A percentile compares a stretch with the other conserved stretches of the same genome.
phyloP scores from a whole-genome alignment of 306 rosid genomes.

The Lathyrus sativus region DNA sequence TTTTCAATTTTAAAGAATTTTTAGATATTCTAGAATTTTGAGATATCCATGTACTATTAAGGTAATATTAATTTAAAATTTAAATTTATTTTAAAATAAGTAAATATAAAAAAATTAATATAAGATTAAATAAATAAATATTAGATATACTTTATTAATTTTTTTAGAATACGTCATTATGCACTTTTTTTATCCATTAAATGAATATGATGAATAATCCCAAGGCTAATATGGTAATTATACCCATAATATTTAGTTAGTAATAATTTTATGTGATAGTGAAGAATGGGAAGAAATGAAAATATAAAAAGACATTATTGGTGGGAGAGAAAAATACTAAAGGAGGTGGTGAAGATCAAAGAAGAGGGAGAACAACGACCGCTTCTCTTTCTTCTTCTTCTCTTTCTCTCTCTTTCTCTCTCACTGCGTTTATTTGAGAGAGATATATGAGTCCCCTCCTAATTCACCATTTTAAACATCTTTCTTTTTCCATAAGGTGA shows the following conservation, averaged over 20 bases:
- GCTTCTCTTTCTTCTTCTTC: conserved; percentile 41
- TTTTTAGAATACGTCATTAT: not conserved
- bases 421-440: conserved; percentile 59
- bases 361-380: conserved; percentile 63
- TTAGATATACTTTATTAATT: no score
- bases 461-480: conserved; percentile 53
- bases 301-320: conserved; percentile 49
- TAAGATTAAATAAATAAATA: no score
- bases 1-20: no score
- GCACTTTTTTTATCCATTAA: not conserved
- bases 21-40: no score
- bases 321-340: conserved; percentile 47
- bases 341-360: conserved; percentile 42
- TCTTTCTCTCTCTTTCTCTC: conserved; percentile 28
- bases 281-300: conserved; percentile 26
- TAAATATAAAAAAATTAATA: no score
- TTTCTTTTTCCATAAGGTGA: conserved; percentile 74
- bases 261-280: conserved; percentile 29
- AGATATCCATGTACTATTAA: no score
- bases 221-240: conserved; percentile 44
- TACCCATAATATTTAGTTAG: conserved; percentile 14
- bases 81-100: no score
- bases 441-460: conserved; percentile 56
- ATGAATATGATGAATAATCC: not conserved
- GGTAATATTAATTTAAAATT: no score